A percentile compares a stretch with the other conserved stretches of the same genome.
These are phyloP conservation scores for Diplodia corticola DNA, from an alignment of 2,329 filamentous ascomycete genomes.

Conservation along the genomic window DNA sequence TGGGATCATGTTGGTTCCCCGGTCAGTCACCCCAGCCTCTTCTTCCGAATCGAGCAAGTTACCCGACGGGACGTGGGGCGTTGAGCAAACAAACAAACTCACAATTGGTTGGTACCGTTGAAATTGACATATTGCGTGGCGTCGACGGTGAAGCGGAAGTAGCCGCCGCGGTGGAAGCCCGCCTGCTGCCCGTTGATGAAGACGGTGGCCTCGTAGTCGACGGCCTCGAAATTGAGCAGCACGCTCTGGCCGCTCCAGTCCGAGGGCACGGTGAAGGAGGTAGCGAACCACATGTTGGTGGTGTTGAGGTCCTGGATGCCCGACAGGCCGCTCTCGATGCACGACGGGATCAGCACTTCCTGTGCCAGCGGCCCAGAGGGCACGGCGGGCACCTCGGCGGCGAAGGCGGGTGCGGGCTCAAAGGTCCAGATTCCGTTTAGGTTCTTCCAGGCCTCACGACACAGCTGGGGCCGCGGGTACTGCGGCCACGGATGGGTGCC, in stretches of 20 bases:
- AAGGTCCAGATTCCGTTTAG: slow-evolving; percentile 63
- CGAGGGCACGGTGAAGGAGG: slow-evolving; percentile 52
- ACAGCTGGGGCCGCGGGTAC: slow-evolving; percentile 59
- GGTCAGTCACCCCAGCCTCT: not conserved
- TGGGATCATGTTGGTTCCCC: slow-evolving; percentile 30
- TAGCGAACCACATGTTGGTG: slow-evolving; percentile 52
- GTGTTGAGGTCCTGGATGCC: slow-evolving; percentile 45
- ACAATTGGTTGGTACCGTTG: slow-evolving; percentile 57
- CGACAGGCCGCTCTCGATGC: slow-evolving; percentile 56
- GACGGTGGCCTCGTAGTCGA: slow-evolving; percentile 59
- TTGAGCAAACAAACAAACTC: slow-evolving; percentile 29
- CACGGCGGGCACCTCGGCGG: slow-evolving; percentile 39
- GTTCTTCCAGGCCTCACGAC: slow-evolving; percentile 55
- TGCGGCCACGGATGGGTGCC: slow-evolving; percentile 59
- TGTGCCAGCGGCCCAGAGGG: slow-evolving; percentile 50
- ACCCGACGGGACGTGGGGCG: not conserved
- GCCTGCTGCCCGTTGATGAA: slow-evolving; percentile 59
- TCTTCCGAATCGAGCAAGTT: not conserved
- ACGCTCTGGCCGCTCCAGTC: slow-evolving; percentile 50
- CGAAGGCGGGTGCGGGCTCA: slow-evolving; percentile 40
- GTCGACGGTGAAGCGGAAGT: slow-evolving; percentile 62
- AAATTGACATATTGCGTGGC: slow-evolving; percentile 49
- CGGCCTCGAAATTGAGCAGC: slow-evolving; percentile 59
- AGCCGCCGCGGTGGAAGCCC: slow-evolving; percentile 60
- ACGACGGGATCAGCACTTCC: slow-evolving; percentile 54